Base-by-base conservation (phyloP, 75 land plant genomes). In the Picea sitchensis region DNA sequence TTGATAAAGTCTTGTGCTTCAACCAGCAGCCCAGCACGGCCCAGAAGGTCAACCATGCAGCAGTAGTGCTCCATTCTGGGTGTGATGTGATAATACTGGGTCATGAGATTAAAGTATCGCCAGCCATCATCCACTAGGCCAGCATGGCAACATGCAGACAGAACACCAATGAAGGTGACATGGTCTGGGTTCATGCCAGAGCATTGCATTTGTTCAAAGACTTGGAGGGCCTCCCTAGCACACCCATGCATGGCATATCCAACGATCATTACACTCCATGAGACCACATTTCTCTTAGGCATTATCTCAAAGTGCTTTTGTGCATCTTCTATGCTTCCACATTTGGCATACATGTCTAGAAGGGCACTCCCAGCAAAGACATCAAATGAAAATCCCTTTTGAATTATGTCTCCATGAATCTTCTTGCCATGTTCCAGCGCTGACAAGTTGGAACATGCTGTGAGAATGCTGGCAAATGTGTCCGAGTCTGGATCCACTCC, bases 81-180 rank as follows among this genome's bases (percentile, higher is more conserved):
- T 26, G 23, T 44, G 14, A 79, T 56, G 38, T 31, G 41, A 67
- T 68, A 62, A 56, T 30, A 20, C 21, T 23, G 31, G 9, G 21
- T 38, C 75, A 67, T 67, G 12, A 26, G 51, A 18, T 34, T 30
- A 7, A 79, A 67, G 54, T 34, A 79, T 13, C 4, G 5, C 51
- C 77, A 68, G 44, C 58, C 80, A 6, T 79, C 80, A 20, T 72
- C 44, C 31, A 79, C 54, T 54, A 79, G 30, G 5, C 80, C 80
- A 21, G 77, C 75, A 68, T 79, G 80, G 32, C 80, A 23, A 38
- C 84, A 84, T 20, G 85, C 85, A 64, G 58, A 76, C 15, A 84
- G 72, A 31, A 84, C 76, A 56, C 85, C 76, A 38, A 83, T 59
- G 32, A 84, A 65, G 20, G 85, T 84, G 12, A 84, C 61, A 61